Percentiles rank a stretch among this genome's conserved stretches.
These are phyloP conservation scores for Pleurotus pulmonarius DNA, from an alignment of 768 basidiomycete genomes.

Conservation along the genomic window DNA sequence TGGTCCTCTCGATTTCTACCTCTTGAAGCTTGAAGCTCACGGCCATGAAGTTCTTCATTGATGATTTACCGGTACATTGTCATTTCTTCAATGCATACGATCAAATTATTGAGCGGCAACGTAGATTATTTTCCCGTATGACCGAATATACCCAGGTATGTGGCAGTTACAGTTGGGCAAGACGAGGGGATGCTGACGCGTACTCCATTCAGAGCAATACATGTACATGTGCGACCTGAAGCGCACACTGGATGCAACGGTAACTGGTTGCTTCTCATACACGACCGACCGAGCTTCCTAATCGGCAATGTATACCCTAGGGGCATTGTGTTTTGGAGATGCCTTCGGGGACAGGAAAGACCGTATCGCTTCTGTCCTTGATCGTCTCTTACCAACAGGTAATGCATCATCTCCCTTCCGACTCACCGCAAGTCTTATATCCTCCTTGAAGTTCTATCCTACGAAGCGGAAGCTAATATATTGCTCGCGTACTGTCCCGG, in stretches of 20 bases:
- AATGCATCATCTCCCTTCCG: conserved; percentile 5
- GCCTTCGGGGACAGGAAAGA: conserved; percentile 99
- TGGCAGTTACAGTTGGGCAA: conserved; percentile 9
- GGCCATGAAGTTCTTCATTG: conserved; percentile 78
- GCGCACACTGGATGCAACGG: conserved; percentile 90
- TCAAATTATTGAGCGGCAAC: conserved; percentile 7
- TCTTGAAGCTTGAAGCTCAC: conserved; percentile 1
- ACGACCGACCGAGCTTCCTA: not conserved
- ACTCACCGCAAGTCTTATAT: not conserved
- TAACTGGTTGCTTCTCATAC: conserved; percentile 26
- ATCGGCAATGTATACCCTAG: conserved; percentile 32
- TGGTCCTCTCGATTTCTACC: conserved; percentile 5
- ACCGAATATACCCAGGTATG: conserved; percentile 92
- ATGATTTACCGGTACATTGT: conserved; percentile 66
- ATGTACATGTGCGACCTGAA: conserved; percentile 99
- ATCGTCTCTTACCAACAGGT: conserved; percentile 99
- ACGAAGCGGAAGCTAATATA: conserved; percentile 93
- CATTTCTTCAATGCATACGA: not conserved
- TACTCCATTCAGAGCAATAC: conserved; percentile 77
- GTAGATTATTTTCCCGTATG: conserved; percentile 89
- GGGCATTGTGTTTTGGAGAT: conserved; percentile 99
- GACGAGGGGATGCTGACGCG: conserved; percentile 9
- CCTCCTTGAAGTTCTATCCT: conserved; percentile 74
- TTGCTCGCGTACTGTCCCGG: conserved; percentile 98
- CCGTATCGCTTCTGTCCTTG: conserved; percentile 89